These are phyloP conservation scores for Camellia japonica DNA, from an alignment of 148 eudicot species.

Conservation along the genomic window DNA sequence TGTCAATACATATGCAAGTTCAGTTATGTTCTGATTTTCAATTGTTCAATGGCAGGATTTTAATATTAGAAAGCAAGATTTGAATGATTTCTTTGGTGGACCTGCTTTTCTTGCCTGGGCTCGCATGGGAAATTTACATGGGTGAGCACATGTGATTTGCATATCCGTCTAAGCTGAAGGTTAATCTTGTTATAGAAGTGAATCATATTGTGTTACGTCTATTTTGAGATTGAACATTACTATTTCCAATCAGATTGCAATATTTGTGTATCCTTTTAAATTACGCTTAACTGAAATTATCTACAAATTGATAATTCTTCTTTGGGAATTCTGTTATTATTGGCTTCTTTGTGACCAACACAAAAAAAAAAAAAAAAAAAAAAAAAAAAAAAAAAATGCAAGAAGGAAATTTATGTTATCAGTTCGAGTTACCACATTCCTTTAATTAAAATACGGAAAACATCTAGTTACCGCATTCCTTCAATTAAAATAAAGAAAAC, in stretches of 20 bases:
- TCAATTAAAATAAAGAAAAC: neutral
- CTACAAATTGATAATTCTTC: neutral
- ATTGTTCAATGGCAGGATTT: constrained; percentile 53
- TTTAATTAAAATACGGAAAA: neutral
- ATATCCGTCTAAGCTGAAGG: neutral
- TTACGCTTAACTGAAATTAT: neutral
- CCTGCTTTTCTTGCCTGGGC: constrained; percentile 99
- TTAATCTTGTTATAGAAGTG: neutral
- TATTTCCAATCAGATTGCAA: neutral
- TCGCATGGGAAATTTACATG: constrained; percentile 98
- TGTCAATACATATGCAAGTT: neutral
- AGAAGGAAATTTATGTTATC: neutral
- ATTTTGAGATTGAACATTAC: neutral
- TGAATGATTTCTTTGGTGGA: constrained; percentile 90
- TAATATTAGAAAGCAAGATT: constrained; percentile 56
- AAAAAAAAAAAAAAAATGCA: no score
- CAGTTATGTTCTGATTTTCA: constrained; percentile 1
- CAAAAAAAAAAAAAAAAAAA: no score
- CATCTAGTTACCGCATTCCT: neutral
- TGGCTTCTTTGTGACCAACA: neutral
- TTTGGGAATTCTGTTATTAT: neutral
- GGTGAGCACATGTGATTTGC: constrained; percentile 37
- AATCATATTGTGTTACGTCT: neutral
- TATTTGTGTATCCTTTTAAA: neutral
- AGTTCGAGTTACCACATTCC: neutral